Evolutionary conservation across 352 stramenopile genomes (phyloP).

Genomic region (Pythium monospermum): DNA sequence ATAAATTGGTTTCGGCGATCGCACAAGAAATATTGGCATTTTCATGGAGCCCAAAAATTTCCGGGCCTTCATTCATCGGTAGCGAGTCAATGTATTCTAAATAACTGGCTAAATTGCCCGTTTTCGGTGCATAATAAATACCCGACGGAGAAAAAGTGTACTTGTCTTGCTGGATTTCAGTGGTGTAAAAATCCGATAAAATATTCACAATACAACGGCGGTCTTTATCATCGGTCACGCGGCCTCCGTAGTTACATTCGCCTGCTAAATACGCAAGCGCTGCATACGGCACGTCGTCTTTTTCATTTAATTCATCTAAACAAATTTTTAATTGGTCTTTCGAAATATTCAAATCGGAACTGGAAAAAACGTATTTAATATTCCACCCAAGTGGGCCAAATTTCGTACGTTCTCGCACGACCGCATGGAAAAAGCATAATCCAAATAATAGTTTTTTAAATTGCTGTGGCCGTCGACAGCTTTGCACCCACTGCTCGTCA

Average conservation of each 20-base stretch:
- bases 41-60: slow-evolving; percentile 84
- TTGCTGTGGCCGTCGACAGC: slow-evolving; percentile 44
- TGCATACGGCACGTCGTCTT: slow-evolving; percentile 84
- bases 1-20: slow-evolving; percentile 78
- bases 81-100: slow-evolving; percentile 80
- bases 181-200: slow-evolving; percentile 80
- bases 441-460: slow-evolving; percentile 87
- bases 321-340: slow-evolving; percentile 85
- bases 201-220: slow-evolving; percentile 83
- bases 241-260: slow-evolving; percentile 94
- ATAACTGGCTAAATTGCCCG: slow-evolving; percentile 43
- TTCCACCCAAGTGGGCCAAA: slow-evolving; percentile 86
- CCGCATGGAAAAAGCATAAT: slow-evolving; percentile 92
- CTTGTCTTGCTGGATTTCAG: slow-evolving; percentile 62
- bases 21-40: slow-evolving; percentile 88
- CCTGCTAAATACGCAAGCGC: slow-evolving; percentile 89
- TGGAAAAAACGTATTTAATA: slow-evolving; percentile 88
- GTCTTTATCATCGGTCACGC: slow-evolving; percentile 94
- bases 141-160: slow-evolving; percentile 85
- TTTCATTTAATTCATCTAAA: slow-evolving; percentile 56
- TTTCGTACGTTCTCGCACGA: slow-evolving; percentile 82
- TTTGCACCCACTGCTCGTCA: slow-evolving; percentile 68
- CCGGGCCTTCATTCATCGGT: slow-evolving; percentile 79
- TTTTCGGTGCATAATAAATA: slow-evolving; percentile 67
- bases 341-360: slow-evolving; percentile 78